Percentiles rank a stretch among this genome's conserved stretches.
These are phyloP conservation scores for Blastomyces parvus DNA, from an alignment of 2,329 filamentous ascomycete genomes.

Conservation along the genomic window DNA sequence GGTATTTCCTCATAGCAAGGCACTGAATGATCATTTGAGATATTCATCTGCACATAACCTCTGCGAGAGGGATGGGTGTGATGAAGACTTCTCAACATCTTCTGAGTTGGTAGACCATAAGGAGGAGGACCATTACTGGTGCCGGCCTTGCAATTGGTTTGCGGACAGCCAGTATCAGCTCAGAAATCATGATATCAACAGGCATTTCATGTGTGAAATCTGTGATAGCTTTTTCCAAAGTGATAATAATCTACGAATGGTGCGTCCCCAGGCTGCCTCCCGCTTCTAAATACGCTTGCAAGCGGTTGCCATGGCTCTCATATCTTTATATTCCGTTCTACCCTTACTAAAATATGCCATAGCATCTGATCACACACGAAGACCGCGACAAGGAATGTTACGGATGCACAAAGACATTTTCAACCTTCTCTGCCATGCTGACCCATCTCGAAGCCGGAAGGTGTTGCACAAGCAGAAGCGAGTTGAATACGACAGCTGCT, in stretches of 20 bases:
- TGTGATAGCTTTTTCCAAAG: slow-evolving; percentile 14
- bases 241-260: slow-evolving; percentile 17
- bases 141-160: slow-evolving; percentile 11
- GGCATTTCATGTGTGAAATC: slow-evolving; percentile 13
- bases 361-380: slow-evolving; percentile 19
- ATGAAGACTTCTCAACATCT: slow-evolving; percentile 8
- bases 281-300: neutral
- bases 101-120: neutral
- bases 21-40: slow-evolving; percentile 2
- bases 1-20: slow-evolving; percentile 4
- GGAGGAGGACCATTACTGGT: slow-evolving; percentile 1
- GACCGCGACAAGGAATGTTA: slow-evolving; percentile 15
- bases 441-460: slow-evolving; percentile 21
- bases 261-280: slow-evolving; percentile 10
- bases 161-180: slow-evolving; percentile 14
- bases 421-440: slow-evolving; percentile 20
- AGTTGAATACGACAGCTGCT: slow-evolving; percentile 5
- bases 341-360: neutral
- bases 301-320: neutral
- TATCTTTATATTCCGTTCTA: neutral
- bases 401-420: slow-evolving; percentile 18
- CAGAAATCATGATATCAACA: slow-evolving; percentile 10
- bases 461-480: slow-evolving; percentile 13
- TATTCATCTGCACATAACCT: slow-evolving; percentile 11
- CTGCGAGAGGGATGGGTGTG: slow-evolving; percentile 9